Evolutionary conservation across 345 rosid species (phyloP), one percentile per base, ranked within the genome.

Genomic region (Citrus trifoliata): DNA sequence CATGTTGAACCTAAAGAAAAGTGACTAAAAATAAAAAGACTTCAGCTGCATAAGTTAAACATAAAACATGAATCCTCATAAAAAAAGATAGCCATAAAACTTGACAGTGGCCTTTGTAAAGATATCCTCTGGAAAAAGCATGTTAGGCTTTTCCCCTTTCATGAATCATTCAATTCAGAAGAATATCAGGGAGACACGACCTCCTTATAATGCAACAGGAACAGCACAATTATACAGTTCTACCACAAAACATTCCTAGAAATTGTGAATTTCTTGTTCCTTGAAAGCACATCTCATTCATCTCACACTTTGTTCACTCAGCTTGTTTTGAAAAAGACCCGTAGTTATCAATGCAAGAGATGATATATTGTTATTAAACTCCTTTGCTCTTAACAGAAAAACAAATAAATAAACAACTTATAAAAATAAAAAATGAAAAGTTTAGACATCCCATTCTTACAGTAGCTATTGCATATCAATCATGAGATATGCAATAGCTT

Each of bases 241-340:
- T 48, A 51, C 63, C 24, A 33, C 37, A 30, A 37, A 64, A 69
- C 56, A 32, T 48, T 80, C 32, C 14, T 42, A 46, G 37, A 63
- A 58, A 19, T 13, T n/a, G 63, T n/a, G 14, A 51, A 32, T 78
- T 53, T 66, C 38, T 25, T 61, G 22, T 24, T 59, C 61, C 37
- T 22, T 16, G 4, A 42, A 69, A 60, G 46, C 42, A 69, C 46
- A 13, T 70, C 56, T n/a, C 46, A 69, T 30, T 62, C 51, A 38
- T 56, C 79, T 65, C 73, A 55, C 24, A 63, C 58, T 74, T 6
- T 61, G 68, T 61, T 74, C 14, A 75, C 66, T 78, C 53, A 10
- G 30, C 62, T 67, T 51, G 40, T 35, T n/a, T 53, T 22, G 66
- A 19, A 35, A 64, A 10, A 56, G 53, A 33, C 60, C 6, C 22